phyloP scores from a whole-genome alignment of 2,329 filamentous ascomycete genomes.

The Elsinoe necatrix region DNA sequence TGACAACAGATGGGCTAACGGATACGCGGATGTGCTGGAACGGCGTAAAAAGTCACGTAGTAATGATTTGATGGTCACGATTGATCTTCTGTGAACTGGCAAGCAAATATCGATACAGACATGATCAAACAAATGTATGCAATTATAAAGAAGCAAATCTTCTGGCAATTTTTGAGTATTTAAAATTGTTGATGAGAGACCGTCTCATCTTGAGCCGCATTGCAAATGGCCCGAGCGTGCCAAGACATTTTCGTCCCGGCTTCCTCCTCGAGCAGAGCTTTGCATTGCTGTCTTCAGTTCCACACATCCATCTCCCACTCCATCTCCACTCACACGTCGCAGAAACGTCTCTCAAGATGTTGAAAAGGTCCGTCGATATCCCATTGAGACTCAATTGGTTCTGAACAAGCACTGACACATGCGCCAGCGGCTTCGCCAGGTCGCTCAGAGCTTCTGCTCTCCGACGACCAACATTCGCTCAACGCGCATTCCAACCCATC shows the following conservation, averaged over 20 bases:
- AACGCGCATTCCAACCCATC: constrained; percentile 49
- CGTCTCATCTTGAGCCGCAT: background rate
- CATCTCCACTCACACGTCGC: constrained; percentile 13
- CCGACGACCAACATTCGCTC: constrained; percentile 43
- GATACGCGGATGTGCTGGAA: constrained; percentile 3
- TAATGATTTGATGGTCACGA: constrained; percentile 13
- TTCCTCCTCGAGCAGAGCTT: constrained; percentile 14
- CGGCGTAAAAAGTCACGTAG: constrained; percentile 8
- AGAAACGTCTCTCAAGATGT: constrained; percentile 52
- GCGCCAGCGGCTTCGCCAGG: constrained; percentile 55
- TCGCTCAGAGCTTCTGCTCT: constrained; percentile 53
- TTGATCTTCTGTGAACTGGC: constrained; percentile 5
- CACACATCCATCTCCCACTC: constrained; percentile 15
- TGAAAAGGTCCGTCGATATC: constrained; percentile 61
- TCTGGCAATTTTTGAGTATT: too few species aligned
- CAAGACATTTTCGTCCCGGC: constrained; percentile 1
- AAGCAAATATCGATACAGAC: background rate
- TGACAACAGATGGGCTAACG: background rate
- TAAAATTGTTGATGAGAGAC: background rate
- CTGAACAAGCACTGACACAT: constrained; percentile 30
- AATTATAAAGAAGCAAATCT: background rate
- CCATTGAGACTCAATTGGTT: constrained; percentile 17
- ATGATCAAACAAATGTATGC: background rate
- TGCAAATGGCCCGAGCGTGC: background rate
- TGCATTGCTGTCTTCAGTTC: constrained; percentile 1